Evolutionary conservation across 2,329 filamentous ascomycete species (phyloP).

Genomic region (Amylocarpus encephaloides): DNA sequence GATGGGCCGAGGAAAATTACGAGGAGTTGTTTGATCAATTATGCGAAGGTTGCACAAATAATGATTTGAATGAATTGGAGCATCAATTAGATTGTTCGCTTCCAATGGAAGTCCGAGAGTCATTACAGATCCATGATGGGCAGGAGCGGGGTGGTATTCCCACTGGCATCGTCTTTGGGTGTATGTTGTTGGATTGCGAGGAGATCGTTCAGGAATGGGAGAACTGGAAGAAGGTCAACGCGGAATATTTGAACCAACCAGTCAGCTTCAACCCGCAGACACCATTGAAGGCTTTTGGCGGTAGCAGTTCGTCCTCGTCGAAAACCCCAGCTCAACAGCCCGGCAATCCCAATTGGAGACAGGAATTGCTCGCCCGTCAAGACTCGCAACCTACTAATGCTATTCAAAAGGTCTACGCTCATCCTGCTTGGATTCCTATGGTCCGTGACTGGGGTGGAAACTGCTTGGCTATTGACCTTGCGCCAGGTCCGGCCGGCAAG

Average conservation of each 20-base stretch:
- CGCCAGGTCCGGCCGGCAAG: slow-evolving; percentile 79
- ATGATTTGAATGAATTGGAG: slow-evolving; percentile 95
- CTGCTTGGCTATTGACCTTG: slow-evolving; percentile 88
- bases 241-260: slow-evolving; percentile 64
- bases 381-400: slow-evolving; percentile 81
- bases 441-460: slow-evolving; percentile 98
- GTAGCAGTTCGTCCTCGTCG: slow-evolving; percentile 60
- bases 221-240: slow-evolving; percentile 90
- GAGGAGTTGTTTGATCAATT: slow-evolving; percentile 90
- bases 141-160: slow-evolving; percentile 89
- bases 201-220: slow-evolving; percentile 98
- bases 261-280: slow-evolving; percentile 52
- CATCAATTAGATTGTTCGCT: slow-evolving; percentile 92
- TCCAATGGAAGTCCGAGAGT: slow-evolving; percentile 89
- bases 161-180: slow-evolving; percentile 86
- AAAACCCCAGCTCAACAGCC: slow-evolving; percentile 46
- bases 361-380: slow-evolving; percentile 77
- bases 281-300: slow-evolving; percentile 66
- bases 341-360: slow-evolving; percentile 64
- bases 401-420: slow-evolving; percentile 87
- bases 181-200: slow-evolving; percentile 95
- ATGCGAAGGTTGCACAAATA: slow-evolving; percentile 83
- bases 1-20: slow-evolving; percentile 92
- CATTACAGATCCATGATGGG: slow-evolving; percentile 85
- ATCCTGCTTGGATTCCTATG: slow-evolving; percentile 91